Evolutionary conservation across 164 flowering plant genomes (phyloP).

Genomic region (Taxillus chinensis): DNA sequence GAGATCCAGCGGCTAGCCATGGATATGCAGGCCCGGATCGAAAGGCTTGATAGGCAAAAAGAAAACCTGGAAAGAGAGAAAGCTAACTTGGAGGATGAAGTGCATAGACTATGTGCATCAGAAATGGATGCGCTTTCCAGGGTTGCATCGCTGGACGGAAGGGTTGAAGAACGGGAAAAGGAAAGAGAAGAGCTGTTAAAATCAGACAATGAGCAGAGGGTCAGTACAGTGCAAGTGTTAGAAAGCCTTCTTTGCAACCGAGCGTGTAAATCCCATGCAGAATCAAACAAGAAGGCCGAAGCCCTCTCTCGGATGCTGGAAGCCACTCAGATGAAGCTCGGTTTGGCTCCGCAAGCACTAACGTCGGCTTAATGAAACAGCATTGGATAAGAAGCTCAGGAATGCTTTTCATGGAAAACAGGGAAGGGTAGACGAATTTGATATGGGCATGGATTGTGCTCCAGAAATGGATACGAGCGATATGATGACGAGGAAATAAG

Average conservation of each 20-base stretch:
- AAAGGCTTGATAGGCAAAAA: constrained; percentile 68
- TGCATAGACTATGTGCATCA: constrained; percentile 40
- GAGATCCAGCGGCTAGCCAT: constrained; percentile 63
- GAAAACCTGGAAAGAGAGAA: constrained; percentile 67
- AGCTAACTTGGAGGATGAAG: constrained; percentile 39
- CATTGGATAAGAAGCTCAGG: constrained; percentile 69
- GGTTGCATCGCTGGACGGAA: constrained; percentile 55
- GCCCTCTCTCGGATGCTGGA: constrained; percentile 75
- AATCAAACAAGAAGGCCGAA: constrained; percentile 73
- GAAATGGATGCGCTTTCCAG: constrained; percentile 63
- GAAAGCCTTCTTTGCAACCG: constrained; percentile 60
- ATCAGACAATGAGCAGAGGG: constrained; percentile 76
- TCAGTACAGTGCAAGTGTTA: constrained; percentile 66
- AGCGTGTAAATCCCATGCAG: constrained; percentile 70
- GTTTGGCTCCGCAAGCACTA: constrained; percentile 67
- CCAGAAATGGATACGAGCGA: constrained; percentile 54
- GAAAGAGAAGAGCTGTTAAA: constrained; percentile 68
- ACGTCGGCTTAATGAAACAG: constrained; percentile 69
- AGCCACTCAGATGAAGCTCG: constrained; percentile 71
- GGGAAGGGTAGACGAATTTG: constrained; percentile 39
- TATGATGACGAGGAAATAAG: constrained; percentile 38
- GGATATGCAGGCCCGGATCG: constrained; percentile 76
- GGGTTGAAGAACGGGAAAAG: constrained; percentile 78
- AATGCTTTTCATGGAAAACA: constrained; percentile 76
- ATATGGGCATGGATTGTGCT: constrained; percentile 46